phyloP scores from a whole-genome alignment of 371 early-diverging fungal species.

The Circinella minor region DNA sequence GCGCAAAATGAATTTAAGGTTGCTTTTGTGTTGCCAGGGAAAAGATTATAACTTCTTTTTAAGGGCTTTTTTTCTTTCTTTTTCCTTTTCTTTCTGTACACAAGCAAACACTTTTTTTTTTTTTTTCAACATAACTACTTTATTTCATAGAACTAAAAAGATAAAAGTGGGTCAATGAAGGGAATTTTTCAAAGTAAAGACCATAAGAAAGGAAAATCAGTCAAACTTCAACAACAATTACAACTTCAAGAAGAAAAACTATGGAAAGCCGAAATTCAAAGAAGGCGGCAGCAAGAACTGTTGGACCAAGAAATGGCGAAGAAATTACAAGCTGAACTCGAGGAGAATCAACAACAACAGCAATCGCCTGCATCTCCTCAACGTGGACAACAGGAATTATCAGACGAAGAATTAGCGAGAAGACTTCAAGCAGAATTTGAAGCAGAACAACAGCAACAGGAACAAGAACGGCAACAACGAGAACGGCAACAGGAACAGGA shows the following conservation, averaged over 20 bases:
- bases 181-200: conserved; percentile 13
- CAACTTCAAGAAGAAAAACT: conserved; percentile 24
- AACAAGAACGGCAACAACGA: neutral
- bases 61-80: too few species aligned
- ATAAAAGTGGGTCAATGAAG: conserved; percentile 8
- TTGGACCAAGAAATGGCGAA: conserved; percentile 17
- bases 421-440: conserved; percentile 16
- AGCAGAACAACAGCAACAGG: conserved; percentile 5
- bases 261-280: conserved; percentile 14
- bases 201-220: conserved; percentile 21
- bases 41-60: too few species aligned
- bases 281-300: conserved; percentile 11
- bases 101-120: neutral
- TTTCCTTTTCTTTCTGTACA: too few species aligned
- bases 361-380: neutral
- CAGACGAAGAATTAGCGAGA: conserved; percentile 18
- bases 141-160: neutral
- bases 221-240: conserved; percentile 20
- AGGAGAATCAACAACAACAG: conserved; percentile 2
- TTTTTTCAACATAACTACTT: neutral
- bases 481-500: too few species aligned
- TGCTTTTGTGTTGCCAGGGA: too few species aligned
- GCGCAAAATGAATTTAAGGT: too few species aligned
- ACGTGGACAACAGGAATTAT: conserved; percentile 16
- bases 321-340: conserved; percentile 16